Evolutionary conservation across 2,329 filamentous ascomycete genomes (phyloP).

Genomic region (Diaporthe helianthi): DNA sequence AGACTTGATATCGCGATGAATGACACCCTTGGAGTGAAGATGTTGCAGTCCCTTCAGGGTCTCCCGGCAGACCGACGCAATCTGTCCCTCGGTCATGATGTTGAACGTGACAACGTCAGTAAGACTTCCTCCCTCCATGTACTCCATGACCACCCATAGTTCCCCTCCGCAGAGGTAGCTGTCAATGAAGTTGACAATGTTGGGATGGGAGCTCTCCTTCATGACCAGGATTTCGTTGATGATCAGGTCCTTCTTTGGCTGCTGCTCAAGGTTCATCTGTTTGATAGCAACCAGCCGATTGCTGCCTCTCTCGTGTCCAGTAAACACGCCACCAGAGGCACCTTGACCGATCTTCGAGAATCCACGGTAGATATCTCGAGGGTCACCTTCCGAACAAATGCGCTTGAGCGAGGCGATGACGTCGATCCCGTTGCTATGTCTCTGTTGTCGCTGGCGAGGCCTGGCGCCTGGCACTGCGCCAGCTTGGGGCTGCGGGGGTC

Average conservation of each 20-base stretch:
- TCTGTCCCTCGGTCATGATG: slow-evolving; percentile 98
- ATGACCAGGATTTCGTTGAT: slow-evolving; percentile 99
- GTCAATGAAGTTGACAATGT: slow-evolving; percentile 99
- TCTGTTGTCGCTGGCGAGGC: slow-evolving; percentile 74
- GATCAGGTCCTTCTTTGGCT: slow-evolving; percentile 98
- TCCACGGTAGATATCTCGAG: slow-evolving; percentile 83
- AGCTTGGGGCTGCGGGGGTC: slow-evolving; percentile 43
- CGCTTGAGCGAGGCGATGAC: slow-evolving; percentile 83
- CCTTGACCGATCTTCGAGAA: slow-evolving; percentile 97
- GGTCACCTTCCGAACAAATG: slow-evolving; percentile 91
- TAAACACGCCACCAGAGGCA: slow-evolving; percentile 94
- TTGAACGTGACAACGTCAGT: slow-evolving; percentile 99
- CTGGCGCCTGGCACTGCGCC: slow-evolving; percentile 61
- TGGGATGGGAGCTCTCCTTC: slow-evolving; percentile 98
- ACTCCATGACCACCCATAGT: slow-evolving; percentile 99
- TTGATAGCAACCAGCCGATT: slow-evolving; percentile 97
- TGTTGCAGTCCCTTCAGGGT: slow-evolving; percentile 92
- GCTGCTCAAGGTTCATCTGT: slow-evolving; percentile 98
- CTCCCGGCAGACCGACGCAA: slow-evolving; percentile 93
- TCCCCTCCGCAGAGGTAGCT: slow-evolving; percentile 90
- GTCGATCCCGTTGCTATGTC: slow-evolving; percentile 82
- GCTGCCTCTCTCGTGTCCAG: slow-evolving; percentile 82
- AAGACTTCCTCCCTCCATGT: slow-evolving; percentile 97
- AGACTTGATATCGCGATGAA: slow-evolving; percentile 98
- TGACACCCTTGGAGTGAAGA: slow-evolving; percentile 95